Evolutionary conservation across 2,329 filamentous ascomycete genomes (phyloP).

Genomic region (Ascochyta fabae): DNA sequence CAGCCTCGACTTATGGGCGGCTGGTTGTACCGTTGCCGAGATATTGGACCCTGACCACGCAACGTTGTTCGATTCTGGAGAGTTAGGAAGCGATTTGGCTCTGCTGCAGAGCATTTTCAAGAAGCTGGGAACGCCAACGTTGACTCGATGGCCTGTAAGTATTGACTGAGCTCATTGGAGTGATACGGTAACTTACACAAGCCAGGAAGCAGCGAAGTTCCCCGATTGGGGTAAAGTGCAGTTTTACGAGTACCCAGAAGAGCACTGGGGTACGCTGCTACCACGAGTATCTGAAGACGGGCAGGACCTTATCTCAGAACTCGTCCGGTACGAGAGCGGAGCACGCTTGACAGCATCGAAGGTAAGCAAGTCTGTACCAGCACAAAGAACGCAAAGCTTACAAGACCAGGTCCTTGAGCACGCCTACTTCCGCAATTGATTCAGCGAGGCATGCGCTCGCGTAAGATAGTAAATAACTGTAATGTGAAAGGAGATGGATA

Average conservation of each 20-base stretch:
- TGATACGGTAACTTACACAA: slow-evolving; percentile 9
- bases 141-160: slow-evolving; percentile 78
- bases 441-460: background rate
- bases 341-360: slow-evolving; percentile 70
- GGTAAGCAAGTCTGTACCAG: slow-evolving; percentile 49
- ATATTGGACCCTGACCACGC: slow-evolving; percentile 62
- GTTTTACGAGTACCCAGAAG: slow-evolving; percentile 75
- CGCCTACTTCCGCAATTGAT: slow-evolving; percentile 32
- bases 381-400: background rate
- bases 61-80: slow-evolving; percentile 83
- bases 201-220: slow-evolving; percentile 67
- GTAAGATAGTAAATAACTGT: background rate
- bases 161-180: background rate
- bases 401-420: slow-evolving; percentile 37
- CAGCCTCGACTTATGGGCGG: slow-evolving; percentile 86
- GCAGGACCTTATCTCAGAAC: slow-evolving; percentile 67
- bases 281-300: slow-evolving; percentile 64
- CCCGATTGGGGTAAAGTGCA: slow-evolving; percentile 87
- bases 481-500: slow-evolving; percentile 1
- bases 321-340: slow-evolving; percentile 77
- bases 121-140: slow-evolving; percentile 84
- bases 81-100: slow-evolving; percentile 89
- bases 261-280: slow-evolving; percentile 74
- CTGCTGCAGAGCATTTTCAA: slow-evolving; percentile 92
- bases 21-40: slow-evolving; percentile 85